phyloP scores from a whole-genome alignment of 2,329 filamentous ascomycete genomes.

The Venturia carpophila region DNA sequence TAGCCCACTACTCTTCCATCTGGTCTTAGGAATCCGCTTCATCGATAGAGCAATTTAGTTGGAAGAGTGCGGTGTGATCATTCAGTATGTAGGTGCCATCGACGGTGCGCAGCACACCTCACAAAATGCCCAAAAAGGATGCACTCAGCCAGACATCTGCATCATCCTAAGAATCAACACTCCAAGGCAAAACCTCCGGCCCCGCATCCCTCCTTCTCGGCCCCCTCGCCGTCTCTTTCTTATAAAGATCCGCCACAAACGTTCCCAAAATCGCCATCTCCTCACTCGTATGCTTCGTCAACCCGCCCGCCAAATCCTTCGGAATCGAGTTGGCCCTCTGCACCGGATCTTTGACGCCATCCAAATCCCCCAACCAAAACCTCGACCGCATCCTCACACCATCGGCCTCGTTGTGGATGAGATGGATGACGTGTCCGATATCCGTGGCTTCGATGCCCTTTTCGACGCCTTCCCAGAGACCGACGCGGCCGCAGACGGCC shows the following conservation, averaged over 20 bases:
- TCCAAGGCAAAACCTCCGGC: too few relatives aligned
- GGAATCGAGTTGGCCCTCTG: background rate
- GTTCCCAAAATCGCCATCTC: slow-evolving; percentile 17
- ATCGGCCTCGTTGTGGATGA: slow-evolving; percentile 20
- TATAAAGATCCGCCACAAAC: slow-evolving; percentile 14
- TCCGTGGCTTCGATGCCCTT: slow-evolving; percentile 10
- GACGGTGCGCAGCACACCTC: too few relatives aligned
- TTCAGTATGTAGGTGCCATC: too few relatives aligned
- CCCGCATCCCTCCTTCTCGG: slow-evolving; percentile 10
- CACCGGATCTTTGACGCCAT: slow-evolving; percentile 8
- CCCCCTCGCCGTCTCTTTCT: slow-evolving; percentile 3
- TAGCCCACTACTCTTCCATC: too few relatives aligned
- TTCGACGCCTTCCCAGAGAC: slow-evolving; percentile 17
- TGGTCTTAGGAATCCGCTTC: too few relatives aligned
- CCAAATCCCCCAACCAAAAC: slow-evolving; percentile 21
- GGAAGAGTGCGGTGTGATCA: too few relatives aligned
- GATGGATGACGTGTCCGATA: slow-evolving; percentile 20
- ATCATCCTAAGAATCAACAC: too few relatives aligned
- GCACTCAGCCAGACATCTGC: too few relatives aligned
- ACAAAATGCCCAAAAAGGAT: too few relatives aligned
- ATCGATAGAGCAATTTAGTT: too few relatives aligned
- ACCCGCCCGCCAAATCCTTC: slow-evolving; percentile 4
- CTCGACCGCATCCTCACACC: slow-evolving; percentile 19
- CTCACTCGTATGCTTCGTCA: slow-evolving; percentile 17
- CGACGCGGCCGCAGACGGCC: slow-evolving; percentile 18